These are phyloP conservation scores for Vitis rupestris DNA, from an alignment of 164 flowering plant species.

Conservation along the genomic window DNA sequence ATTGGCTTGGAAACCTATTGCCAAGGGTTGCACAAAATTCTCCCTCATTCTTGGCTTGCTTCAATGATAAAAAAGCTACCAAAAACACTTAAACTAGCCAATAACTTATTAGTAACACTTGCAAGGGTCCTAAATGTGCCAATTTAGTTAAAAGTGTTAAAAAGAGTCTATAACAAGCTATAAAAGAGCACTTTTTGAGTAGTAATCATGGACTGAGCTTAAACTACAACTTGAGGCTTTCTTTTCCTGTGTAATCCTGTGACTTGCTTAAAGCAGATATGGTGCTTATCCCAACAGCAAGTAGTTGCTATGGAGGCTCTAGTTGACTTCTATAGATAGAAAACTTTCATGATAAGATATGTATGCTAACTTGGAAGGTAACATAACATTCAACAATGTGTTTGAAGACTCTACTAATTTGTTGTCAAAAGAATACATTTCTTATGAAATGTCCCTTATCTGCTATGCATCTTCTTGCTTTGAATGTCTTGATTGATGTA, in stretches of 20 bases:
- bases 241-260: slow-evolving; percentile 26
- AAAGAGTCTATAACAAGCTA: no score
- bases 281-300: slow-evolving; percentile 23
- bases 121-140: no score
- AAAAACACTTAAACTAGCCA: no score
- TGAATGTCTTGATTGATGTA: slow-evolving; percentile 23
- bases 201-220: slow-evolving; percentile 15
- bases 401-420: slow-evolving; percentile 27
- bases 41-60: no score
- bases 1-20: no score
- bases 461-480: slow-evolving; percentile 27
- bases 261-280: slow-evolving; percentile 23
- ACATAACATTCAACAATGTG: slow-evolving; percentile 27
- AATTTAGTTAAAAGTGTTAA: no score
- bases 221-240: slow-evolving; percentile 25
- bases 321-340: slow-evolving; percentile 25
- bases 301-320: slow-evolving; percentile 32
- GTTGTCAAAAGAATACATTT: slow-evolving; percentile 23
- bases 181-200: no score
- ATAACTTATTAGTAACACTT: no score
- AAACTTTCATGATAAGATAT: slow-evolving; percentile 24
- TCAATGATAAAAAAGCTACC: no score
- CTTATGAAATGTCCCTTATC: slow-evolving; percentile 24
- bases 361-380: slow-evolving; percentile 33
- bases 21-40: no score